These are phyloP conservation scores for Myrica gale DNA, from an alignment of 306 rosid genomes.

Conservation along the genomic window DNA sequence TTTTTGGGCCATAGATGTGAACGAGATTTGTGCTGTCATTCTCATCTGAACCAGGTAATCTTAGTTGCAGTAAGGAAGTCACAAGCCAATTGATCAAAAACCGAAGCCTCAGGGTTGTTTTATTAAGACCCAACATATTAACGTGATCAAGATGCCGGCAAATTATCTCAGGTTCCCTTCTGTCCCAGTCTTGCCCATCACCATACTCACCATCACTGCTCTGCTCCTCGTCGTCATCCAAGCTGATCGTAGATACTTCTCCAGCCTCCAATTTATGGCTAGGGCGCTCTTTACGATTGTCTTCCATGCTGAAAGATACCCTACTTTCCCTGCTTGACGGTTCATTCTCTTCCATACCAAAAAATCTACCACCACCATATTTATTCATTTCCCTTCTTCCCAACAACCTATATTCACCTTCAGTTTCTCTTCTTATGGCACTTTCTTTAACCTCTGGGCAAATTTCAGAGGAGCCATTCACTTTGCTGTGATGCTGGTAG, in stretches of 20 bases:
- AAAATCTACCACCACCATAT: slow-evolving; percentile 63
- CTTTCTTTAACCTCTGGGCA: slow-evolving; percentile 66
- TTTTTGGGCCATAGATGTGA: slow-evolving; percentile 87
- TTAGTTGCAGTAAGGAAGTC: slow-evolving; percentile 79
- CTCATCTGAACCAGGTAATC: slow-evolving; percentile 52
- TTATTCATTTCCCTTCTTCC: slow-evolving; percentile 80
- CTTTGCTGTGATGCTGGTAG: slow-evolving; percentile 44
- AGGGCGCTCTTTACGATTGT: slow-evolving; percentile 50
- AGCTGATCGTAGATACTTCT: slow-evolving; percentile 61
- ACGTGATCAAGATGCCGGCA: slow-evolving; percentile 80
- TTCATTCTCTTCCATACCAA: slow-evolving; percentile 77
- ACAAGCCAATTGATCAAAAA: slow-evolving; percentile 94
- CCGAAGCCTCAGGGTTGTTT: slow-evolving; percentile 79
- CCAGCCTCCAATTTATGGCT: slow-evolving; percentile 53
- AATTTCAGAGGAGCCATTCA: slow-evolving; percentile 60
- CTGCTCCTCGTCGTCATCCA: slow-evolving; percentile 76
- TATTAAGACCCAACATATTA: slow-evolving; percentile 83
- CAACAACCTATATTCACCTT: slow-evolving; percentile 85
- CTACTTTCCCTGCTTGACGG: slow-evolving; percentile 58
- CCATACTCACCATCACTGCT: slow-evolving; percentile 76
- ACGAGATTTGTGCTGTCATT: slow-evolving; percentile 54
- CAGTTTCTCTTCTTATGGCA: slow-evolving; percentile 95
- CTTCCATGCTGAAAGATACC: slow-evolving; percentile 84
- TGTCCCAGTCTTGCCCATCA: slow-evolving; percentile 57
- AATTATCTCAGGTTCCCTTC: slow-evolving; percentile 71